phyloP scores from a whole-genome alignment of 805 yeast species.

The Wickerhamomyces rabaulensis region DNA sequence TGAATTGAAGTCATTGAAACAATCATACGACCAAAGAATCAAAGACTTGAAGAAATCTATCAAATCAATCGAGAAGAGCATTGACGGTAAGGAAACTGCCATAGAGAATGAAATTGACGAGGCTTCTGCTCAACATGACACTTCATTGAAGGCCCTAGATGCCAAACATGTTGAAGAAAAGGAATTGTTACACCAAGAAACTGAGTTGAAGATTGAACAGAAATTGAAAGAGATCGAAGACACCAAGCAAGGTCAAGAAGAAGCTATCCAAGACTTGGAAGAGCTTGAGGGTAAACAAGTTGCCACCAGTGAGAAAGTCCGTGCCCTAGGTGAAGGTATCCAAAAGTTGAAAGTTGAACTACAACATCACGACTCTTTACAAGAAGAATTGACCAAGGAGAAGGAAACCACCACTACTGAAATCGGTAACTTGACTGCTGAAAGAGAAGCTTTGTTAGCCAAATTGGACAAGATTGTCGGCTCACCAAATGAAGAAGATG shows the following conservation, averaged over 20 bases:
- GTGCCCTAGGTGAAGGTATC: constrained; percentile 13
- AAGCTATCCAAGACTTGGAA: constrained; percentile 17
- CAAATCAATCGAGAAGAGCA: constrained; percentile 14
- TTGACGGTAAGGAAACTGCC: constrained; percentile 10
- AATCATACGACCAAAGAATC: constrained; percentile 18
- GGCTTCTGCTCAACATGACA: constrained; percentile 14
- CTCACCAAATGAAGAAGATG: constrained; percentile 3
- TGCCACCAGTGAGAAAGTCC: constrained; percentile 19
- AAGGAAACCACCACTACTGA: constrained; percentile 12
- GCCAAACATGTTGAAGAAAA: constrained; percentile 21
- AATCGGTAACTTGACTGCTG: constrained; percentile 15
- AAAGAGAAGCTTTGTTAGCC: constrained; percentile 12
- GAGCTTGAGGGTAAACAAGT: constrained; percentile 20
- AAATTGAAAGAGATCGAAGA: constrained; percentile 18
- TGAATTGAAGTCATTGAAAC: constrained; percentile 15
- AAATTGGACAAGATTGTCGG: constrained; percentile 8
- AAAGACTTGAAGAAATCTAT: constrained; percentile 19
- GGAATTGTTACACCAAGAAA: constrained; percentile 16
- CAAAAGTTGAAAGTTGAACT: constrained; percentile 12
- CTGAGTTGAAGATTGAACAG: constrained; percentile 15
- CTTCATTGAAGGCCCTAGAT: constrained; percentile 13
- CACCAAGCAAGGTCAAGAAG: constrained; percentile 16
- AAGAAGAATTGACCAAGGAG: constrained; percentile 12
- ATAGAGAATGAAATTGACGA: constrained; percentile 12
- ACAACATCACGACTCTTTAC: constrained; percentile 14